A percentile compares a stretch with the other conserved stretches of the same genome.
Evolutionary conservation across 2,329 filamentous ascomycete species (phyloP).

Genomic region (Mycosphaerelloides madeirae): DNA sequence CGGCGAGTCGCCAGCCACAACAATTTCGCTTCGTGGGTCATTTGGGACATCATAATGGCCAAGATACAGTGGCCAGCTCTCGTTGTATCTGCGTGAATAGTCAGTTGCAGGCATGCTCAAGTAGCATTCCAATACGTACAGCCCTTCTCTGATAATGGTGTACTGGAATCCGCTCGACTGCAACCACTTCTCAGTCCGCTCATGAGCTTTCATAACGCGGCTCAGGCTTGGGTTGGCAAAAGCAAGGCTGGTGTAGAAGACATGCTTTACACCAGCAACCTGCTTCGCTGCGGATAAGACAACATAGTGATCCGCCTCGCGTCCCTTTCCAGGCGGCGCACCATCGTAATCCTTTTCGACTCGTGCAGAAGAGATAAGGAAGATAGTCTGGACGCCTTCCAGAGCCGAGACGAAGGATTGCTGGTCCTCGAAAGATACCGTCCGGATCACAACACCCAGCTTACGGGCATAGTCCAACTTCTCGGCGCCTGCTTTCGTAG

Average conservation of each 20-base stretch:
- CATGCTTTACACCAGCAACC: constrained; percentile 36
- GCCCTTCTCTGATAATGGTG: constrained; percentile 41
- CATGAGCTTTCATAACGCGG: constrained; percentile 44
- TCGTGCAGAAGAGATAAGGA: constrained; percentile 43
- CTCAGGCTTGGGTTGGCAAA: constrained; percentile 40
- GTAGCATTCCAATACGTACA: constrained; percentile 15
- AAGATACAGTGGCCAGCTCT: constrained; percentile 46
- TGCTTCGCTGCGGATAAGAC: constrained; percentile 40
- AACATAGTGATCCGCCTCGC: constrained; percentile 42
- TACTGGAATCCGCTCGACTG: constrained; percentile 23
- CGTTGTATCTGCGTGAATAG: constrained; percentile 34
- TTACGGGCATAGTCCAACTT: constrained; percentile 20
- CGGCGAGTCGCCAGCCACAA: constrained; percentile 38
- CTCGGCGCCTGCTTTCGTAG: constrained; percentile 31
- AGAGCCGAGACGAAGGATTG: constrained; percentile 34
- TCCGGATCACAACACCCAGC: constrained; percentile 33
- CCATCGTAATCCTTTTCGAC: constrained; percentile 43
- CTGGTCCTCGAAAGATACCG: constrained; percentile 38
- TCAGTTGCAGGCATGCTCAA: too few relatives aligned
- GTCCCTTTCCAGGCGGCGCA: constrained; percentile 38
- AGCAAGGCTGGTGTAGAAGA: constrained; percentile 45
- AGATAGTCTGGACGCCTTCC: constrained; percentile 37
- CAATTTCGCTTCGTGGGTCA: constrained; percentile 35
- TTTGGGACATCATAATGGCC: constrained; percentile 38
- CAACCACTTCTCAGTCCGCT: constrained; percentile 42